Conservation (phyloP, 2,329 filamentous ascomycete species). For the Fusarium sp. region DNA sequence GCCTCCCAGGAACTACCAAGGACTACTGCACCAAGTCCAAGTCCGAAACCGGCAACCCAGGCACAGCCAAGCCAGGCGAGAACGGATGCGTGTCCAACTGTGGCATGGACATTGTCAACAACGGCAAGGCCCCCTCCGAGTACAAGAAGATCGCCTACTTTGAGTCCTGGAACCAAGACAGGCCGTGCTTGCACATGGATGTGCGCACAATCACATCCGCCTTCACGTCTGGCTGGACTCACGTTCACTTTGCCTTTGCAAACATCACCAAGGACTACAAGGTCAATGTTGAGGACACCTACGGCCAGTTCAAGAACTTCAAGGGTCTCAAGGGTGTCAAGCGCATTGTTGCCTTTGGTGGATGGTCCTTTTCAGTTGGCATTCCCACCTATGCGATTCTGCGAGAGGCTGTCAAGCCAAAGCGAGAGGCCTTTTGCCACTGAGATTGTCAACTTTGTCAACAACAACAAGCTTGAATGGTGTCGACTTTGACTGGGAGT, state of each 20-base stretch:
- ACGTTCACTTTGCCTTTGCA: constrained; percentile 54
- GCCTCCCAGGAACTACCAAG: constrained; percentile 45
- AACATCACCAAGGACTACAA: constrained; percentile 39
- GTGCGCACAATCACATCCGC: constrained; percentile 12
- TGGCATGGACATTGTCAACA: constrained; percentile 39
- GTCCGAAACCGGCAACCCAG: constrained; percentile 49
- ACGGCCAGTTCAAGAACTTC: constrained; percentile 38
- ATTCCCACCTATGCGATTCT: constrained; percentile 28
- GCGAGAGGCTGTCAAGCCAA: constrained; percentile 42
- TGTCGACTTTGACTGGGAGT: constrained; percentile 59
- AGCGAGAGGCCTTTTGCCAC: constrained; percentile 49
- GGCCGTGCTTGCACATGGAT: constrained; percentile 46
- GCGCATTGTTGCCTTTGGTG: constrained; percentile 46
- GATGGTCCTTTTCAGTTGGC: constrained; percentile 42
- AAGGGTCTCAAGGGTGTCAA: constrained; percentile 32
- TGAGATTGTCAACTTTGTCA: constrained; percentile 52
- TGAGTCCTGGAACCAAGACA: constrained; percentile 49
- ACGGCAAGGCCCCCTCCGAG: neutral
- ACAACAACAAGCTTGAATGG: constrained; percentile 54
- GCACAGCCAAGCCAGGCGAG: constrained; percentile 48
- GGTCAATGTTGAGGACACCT: constrained; percentile 24
- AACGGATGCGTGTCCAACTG: constrained; percentile 49
- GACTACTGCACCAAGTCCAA: constrained; percentile 53
- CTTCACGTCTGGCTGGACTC: constrained; percentile 41
- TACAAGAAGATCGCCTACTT: constrained; percentile 41